Conservation (phyloP, 371 early-diverging fungal species). For the Haplosporangium sp. region DNA sequence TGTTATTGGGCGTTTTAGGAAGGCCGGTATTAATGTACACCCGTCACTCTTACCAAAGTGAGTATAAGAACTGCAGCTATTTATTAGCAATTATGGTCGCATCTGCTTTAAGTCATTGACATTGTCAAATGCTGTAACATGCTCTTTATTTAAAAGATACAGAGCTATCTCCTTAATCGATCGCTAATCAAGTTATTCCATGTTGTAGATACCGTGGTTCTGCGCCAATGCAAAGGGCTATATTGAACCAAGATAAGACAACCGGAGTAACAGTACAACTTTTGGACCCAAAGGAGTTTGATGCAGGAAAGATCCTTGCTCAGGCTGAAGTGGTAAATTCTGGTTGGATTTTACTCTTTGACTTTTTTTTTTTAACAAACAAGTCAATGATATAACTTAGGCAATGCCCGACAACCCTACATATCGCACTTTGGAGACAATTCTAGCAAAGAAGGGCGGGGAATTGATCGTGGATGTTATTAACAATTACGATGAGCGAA, state of each 20-base stretch:
- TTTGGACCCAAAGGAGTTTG: constrained; percentile 80
- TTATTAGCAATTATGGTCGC: too few species aligned
- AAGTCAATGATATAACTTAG: constrained; percentile 39
- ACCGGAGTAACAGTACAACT: constrained; percentile 93
- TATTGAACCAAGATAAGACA: constrained; percentile 78
- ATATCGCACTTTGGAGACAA: constrained; percentile 63
- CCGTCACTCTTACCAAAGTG: constrained; percentile 45
- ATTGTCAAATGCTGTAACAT: too few species aligned
- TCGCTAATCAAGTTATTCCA: neutral
- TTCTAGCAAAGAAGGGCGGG: constrained; percentile 75
- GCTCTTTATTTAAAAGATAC: too few species aligned
- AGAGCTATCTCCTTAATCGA: too few species aligned
- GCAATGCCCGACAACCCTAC: constrained; percentile 55
- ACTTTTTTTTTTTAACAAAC: too few species aligned
- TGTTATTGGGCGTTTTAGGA: constrained; percentile 73
- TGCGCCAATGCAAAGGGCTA: constrained; percentile 91
- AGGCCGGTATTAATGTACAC: constrained; percentile 56
- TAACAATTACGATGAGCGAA: constrained; percentile 64
- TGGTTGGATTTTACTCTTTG: too few species aligned
- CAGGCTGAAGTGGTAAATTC: constrained; percentile 67
- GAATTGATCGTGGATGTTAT: constrained; percentile 73
- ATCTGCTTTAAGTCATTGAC: too few species aligned
- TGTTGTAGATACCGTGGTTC: constrained; percentile 87
- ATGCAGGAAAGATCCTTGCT: constrained; percentile 87
- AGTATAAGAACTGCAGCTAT: neutral